These are phyloP conservation scores for Brassica rapa DNA, from an alignment of 345 rosid genomes.

Conservation along the genomic window DNA sequence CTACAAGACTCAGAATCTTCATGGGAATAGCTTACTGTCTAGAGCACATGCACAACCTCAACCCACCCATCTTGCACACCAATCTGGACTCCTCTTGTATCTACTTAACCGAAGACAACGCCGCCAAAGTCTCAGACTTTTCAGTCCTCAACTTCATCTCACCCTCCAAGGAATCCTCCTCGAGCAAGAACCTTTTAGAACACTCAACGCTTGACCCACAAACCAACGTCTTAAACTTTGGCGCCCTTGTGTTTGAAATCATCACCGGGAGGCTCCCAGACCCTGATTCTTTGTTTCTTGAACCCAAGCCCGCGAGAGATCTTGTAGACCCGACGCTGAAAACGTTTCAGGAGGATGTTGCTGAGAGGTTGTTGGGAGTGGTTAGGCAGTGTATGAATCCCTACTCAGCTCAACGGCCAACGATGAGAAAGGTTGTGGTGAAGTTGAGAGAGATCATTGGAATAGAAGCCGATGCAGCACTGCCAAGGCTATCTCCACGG, in stretches of 20 bases:
- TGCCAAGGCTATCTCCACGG: constrained; percentile 74
- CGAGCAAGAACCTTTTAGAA: constrained; percentile 50
- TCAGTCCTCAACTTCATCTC: constrained; percentile 54
- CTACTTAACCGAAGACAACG: constrained; percentile 87
- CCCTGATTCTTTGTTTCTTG: constrained; percentile 45
- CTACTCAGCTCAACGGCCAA: constrained; percentile 55
- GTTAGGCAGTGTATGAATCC: constrained; percentile 65
- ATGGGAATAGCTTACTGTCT: constrained; percentile 95
- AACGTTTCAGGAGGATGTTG: constrained; percentile 54
- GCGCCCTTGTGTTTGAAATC: constrained; percentile 71
- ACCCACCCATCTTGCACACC: constrained; percentile 64
- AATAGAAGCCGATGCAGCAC: constrained; percentile 69
- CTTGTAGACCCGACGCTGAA: constrained; percentile 72
- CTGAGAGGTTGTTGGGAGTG: constrained; percentile 58
- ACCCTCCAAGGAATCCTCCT: constrained; percentile 48
- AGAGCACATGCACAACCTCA: constrained; percentile 83
- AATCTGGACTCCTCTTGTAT: constrained; percentile 69
- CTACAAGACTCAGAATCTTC: constrained; percentile 66
- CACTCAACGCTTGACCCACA: constrained; percentile 44
- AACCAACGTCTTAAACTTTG: constrained; percentile 66
- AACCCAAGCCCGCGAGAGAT: constrained; percentile 48
- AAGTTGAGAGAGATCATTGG: constrained; percentile 71
- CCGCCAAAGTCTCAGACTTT: constrained; percentile 87
- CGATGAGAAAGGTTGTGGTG: constrained; percentile 58
- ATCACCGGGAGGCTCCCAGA: constrained; percentile 71